A percentile compares a stretch with the other conserved stretches of the same genome.
These are phyloP conservation scores for Penicillium sp. DNA, from an alignment of 2,329 filamentous ascomycete genomes.

Conservation along the genomic window DNA sequence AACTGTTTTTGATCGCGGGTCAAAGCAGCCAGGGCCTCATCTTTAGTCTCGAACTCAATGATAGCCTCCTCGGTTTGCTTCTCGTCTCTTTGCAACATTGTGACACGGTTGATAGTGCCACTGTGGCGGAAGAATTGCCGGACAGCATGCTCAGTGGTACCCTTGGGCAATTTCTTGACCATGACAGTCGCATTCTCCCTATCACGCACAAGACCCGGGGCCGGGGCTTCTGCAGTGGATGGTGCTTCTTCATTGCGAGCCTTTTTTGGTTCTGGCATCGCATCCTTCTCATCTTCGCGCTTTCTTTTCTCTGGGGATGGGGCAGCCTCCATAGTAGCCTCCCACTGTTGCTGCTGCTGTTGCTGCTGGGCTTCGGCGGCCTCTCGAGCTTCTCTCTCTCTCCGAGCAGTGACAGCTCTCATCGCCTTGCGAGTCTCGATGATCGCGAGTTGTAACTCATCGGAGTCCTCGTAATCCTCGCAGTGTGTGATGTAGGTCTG, in stretches of 20 bases:
- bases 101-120: slow-evolving; percentile 78
- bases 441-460: slow-evolving; percentile 71
- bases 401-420: slow-evolving; percentile 64
- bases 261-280: slow-evolving; percentile 9
- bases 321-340: slow-evolving; percentile 16
- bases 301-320: slow-evolving; percentile 64
- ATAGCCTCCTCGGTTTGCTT: slow-evolving; percentile 68
- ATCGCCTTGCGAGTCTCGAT: slow-evolving; percentile 71
- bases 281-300: slow-evolving; percentile 57
- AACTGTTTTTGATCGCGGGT: slow-evolving; percentile 81
- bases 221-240: slow-evolving; percentile 37
- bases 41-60: slow-evolving; percentile 79
- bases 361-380: slow-evolving; percentile 46
- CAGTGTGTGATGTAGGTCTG: slow-evolving; percentile 59
- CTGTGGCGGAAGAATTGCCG: slow-evolving; percentile 91
- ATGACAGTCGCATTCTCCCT: slow-evolving; percentile 87
- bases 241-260: slow-evolving; percentile 21
- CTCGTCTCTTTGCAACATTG: slow-evolving; percentile 64
- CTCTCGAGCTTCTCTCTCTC: slow-evolving; percentile 66
- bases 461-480: slow-evolving; percentile 83
- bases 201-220: slow-evolving; percentile 67
- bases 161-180: slow-evolving; percentile 72
- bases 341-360: slow-evolving; percentile 26
- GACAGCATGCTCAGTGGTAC: slow-evolving; percentile 70
- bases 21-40: slow-evolving; percentile 79